Evolutionary conservation across 495 filamentous ascomycete species (phyloP).

Genomic region (Penicillium angulare): DNA sequence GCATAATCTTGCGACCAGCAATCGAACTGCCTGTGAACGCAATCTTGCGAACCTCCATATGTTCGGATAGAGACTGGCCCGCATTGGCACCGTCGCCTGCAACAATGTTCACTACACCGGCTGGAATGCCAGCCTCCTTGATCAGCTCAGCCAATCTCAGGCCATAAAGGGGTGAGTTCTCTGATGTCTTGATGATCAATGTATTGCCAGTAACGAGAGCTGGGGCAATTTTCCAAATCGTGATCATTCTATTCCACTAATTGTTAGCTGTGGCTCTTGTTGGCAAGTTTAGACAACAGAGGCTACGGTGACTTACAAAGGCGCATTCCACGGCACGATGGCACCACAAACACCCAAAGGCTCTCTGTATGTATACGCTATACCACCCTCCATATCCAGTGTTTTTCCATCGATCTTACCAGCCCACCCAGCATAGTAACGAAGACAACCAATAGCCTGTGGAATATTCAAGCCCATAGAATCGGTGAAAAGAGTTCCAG

Average conservation of each 20-base stretch:
- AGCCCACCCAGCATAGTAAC: slow-evolving; percentile 37
- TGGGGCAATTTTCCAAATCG: slow-evolving; percentile 55
- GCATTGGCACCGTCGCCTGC: slow-evolving; percentile 78
- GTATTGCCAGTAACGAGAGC: slow-evolving; percentile 57
- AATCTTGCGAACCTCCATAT: slow-evolving; percentile 77
- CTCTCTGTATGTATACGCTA: slow-evolving; percentile 32
- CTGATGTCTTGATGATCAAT: slow-evolving; percentile 86
- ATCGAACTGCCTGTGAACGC: slow-evolving; percentile 27
- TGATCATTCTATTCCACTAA: slow-evolving; percentile 60
- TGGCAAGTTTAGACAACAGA: too few species aligned
- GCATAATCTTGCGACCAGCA: slow-evolving; percentile 27
- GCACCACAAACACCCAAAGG: slow-evolving; percentile 37
- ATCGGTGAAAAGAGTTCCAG: slow-evolving; percentile 21
- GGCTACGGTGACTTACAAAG: slow-evolving; percentile 26
- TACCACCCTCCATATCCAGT: slow-evolving; percentile 21
- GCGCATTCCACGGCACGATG: slow-evolving; percentile 38
- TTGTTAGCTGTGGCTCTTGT: neutral
- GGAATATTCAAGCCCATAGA: slow-evolving; percentile 23
- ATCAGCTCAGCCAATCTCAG: slow-evolving; percentile 83
- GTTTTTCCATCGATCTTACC: slow-evolving; percentile 34
- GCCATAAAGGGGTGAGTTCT: slow-evolving; percentile 83
- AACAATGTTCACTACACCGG: slow-evolving; percentile 84
- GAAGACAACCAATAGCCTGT: slow-evolving; percentile 19
- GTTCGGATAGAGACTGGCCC: slow-evolving; percentile 73
- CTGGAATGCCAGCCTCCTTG: slow-evolving; percentile 81